phyloP scores from a whole-genome alignment of 768 basidiomycete species.

The Lactarius quietus region DNA sequence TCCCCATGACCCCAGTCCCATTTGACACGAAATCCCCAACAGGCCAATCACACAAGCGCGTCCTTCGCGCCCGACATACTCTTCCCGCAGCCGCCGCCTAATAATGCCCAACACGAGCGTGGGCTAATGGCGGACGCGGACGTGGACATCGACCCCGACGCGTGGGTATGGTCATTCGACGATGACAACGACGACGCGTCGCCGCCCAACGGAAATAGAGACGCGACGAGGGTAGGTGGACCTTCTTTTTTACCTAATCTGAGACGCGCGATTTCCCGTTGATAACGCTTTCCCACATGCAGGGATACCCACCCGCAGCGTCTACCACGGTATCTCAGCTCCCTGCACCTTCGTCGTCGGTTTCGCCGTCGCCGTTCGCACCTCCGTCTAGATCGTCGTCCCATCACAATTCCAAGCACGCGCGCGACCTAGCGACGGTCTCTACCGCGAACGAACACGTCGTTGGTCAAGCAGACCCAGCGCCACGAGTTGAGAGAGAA shows the following conservation, averaged over 20 bases:
- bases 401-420: neutral
- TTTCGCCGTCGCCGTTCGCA: slow-evolving; percentile 18
- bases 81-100: neutral
- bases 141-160: slow-evolving; percentile 1
- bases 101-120: slow-evolving; percentile 17
- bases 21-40: neutral
- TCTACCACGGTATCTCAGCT: neutral
- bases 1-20: neutral
- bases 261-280: neutral
- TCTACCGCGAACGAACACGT: neutral
- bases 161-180: neutral
- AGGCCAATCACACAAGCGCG: neutral
- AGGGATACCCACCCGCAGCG: too few species aligned
- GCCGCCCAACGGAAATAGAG: too few species aligned
- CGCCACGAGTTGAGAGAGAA: too few species aligned
- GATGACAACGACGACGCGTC: neutral
- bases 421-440: neutral
- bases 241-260: too few species aligned
- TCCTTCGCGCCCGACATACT: neutral
- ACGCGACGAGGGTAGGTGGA: too few species aligned
- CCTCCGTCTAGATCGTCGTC: neutral
- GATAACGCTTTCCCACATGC: too few species aligned
- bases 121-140: slow-evolving; percentile 23
- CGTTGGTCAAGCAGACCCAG: too few species aligned
- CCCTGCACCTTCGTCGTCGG: neutral